phyloP scores from a whole-genome alignment of 2,329 filamentous ascomycete species.

The Aspergillus felis region DNA sequence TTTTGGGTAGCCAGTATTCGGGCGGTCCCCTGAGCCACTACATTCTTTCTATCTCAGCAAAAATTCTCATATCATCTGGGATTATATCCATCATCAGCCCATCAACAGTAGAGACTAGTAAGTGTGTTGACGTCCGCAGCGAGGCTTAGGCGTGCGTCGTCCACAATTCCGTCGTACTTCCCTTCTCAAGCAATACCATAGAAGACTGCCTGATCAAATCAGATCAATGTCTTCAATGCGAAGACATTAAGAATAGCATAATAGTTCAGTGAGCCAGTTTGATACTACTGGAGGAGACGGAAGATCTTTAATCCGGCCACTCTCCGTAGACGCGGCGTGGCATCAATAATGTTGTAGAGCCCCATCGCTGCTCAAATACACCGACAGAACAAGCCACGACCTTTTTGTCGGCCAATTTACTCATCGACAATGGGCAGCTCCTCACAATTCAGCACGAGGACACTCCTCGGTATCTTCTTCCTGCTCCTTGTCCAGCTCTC shows the following conservation, averaged over 20 bases:
- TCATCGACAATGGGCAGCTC: slow-evolving; percentile 27
- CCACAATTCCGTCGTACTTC: not conserved
- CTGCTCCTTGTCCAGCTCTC: slow-evolving; percentile 37
- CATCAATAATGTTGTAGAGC: slow-evolving; percentile 28
- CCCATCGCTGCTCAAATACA: slow-evolving; percentile 6
- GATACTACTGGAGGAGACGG: slow-evolving; percentile 13
- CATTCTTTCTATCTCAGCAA: not conserved
- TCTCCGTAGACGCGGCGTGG: slow-evolving; percentile 32
- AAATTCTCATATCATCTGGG: not conserved
- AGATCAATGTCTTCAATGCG: not conserved
- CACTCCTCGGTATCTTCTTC: slow-evolving; percentile 28
- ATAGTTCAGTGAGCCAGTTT: not conserved
- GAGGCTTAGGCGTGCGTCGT: not conserved
- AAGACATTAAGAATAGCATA: too few species aligned
- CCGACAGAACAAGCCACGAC: slow-evolving; percentile 6
- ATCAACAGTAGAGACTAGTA: not conserved
- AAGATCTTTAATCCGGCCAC: slow-evolving; percentile 26
- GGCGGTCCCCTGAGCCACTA: not conserved
- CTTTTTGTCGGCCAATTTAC: slow-evolving; percentile 11
- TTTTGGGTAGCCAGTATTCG: not conserved
- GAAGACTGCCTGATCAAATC: not conserved
- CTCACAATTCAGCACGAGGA: slow-evolving; percentile 26
- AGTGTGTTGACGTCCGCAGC: not conserved
- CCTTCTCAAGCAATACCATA: not conserved
- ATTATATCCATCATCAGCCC: not conserved